Conservation (phyloP, 2,329 filamentous ascomycete genomes). For the Trichoderma arundinaceum region DNA sequence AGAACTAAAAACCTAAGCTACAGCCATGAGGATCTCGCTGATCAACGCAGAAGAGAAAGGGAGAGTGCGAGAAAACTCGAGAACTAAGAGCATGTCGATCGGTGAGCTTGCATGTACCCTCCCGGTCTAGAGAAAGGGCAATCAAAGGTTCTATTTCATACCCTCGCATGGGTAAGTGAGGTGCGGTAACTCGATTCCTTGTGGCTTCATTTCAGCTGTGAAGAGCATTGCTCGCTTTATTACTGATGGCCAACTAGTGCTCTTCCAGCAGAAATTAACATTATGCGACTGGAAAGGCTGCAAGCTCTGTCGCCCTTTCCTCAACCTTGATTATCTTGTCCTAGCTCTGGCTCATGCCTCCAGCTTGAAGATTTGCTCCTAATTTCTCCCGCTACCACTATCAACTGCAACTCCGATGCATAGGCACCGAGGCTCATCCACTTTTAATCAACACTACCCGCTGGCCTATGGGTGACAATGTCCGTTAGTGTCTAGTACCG, state of each 20-base stretch:
- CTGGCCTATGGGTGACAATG: constrained; percentile 1
- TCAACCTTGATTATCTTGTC: not conserved
- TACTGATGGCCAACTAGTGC: not conserved
- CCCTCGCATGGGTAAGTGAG: not conserved
- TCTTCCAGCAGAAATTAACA: constrained; percentile 7
- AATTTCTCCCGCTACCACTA: not conserved
- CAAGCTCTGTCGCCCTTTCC: not conserved
- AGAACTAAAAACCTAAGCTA: not conserved
- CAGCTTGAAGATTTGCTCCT: not conserved
- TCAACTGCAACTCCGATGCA: constrained; percentile 1
- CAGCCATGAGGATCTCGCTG: not conserved
- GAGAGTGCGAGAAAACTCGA: too few species aligned
- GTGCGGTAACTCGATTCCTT: not conserved
- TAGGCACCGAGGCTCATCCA: constrained; percentile 8
- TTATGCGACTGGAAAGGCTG: not conserved
- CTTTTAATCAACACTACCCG: constrained; percentile 21
- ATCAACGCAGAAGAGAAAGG: not conserved
- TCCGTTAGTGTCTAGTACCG: constrained; percentile 13
- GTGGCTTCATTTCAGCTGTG: not conserved
- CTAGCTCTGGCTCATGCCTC: constrained; percentile 21
- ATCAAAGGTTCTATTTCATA: too few species aligned
- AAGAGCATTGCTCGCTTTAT: constrained; percentile 11
- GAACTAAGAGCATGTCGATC: not conserved
- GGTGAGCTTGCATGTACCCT: not conserved
- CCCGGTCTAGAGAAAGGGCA: not conserved